These are phyloP conservation scores for Ramaria rubella DNA, from an alignment of 768 basidiomycete genomes.

Conservation along the genomic window DNA sequence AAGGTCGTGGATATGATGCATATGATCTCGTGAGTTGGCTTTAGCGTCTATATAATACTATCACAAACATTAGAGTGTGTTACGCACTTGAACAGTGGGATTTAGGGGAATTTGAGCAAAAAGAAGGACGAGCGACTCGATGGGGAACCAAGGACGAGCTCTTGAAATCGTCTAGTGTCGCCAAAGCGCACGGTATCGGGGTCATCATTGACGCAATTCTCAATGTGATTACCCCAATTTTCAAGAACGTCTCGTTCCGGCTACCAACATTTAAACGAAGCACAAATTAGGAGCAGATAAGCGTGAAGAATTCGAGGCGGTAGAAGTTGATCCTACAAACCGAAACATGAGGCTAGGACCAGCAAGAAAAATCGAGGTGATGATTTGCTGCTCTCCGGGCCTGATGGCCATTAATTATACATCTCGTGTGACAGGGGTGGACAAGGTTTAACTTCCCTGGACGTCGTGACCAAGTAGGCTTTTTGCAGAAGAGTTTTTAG, in stretches of 20 bases:
- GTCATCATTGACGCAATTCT: slow-evolving; percentile 84
- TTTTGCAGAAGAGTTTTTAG: too few species aligned
- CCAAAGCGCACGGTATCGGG: slow-evolving; percentile 61
- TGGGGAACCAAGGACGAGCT: slow-evolving; percentile 88
- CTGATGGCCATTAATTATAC: background rate
- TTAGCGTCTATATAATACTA: too few species aligned
- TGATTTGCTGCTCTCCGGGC: background rate
- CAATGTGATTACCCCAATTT: slow-evolving; percentile 46
- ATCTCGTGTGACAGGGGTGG: slow-evolving; percentile 51
- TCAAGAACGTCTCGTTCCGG: background rate
- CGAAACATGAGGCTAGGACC: slow-evolving; percentile 55
- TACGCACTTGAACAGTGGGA: slow-evolving; percentile 56
- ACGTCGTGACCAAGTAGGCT: slow-evolving; percentile 58
- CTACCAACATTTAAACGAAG: slow-evolving; percentile 29
- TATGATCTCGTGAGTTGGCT: slow-evolving; percentile 62
- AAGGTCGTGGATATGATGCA: slow-evolving; percentile 76
- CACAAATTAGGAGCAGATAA: slow-evolving; percentile 84
- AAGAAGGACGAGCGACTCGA: slow-evolving; percentile 60
- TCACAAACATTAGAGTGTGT: too few species aligned
- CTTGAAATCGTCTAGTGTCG: slow-evolving; percentile 58
- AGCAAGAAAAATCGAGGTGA: slow-evolving; percentile 61
- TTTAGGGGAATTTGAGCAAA: slow-evolving; percentile 78
- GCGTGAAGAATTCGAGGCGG: slow-evolving; percentile 58
- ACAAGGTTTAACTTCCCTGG: slow-evolving; percentile 84
- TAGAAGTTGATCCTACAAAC: slow-evolving; percentile 64